Conservation (phyloP, 2,329 filamentous ascomycete species). For the Tolypocladium guangdongense region DNA sequence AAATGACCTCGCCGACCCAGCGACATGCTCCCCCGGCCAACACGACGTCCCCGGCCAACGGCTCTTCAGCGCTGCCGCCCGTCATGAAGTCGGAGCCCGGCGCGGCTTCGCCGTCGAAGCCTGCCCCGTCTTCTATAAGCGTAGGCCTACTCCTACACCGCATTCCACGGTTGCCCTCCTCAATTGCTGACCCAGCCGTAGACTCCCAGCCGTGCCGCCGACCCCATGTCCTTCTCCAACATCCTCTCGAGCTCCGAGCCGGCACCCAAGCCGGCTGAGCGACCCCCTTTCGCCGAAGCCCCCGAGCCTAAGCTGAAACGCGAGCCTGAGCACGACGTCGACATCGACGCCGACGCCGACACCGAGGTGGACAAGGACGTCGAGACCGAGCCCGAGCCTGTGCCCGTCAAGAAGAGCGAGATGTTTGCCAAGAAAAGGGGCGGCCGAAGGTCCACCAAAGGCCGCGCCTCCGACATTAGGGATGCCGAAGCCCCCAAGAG, state of each 20-base stretch:
- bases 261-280: conserved; percentile 40
- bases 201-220: conserved; percentile 63
- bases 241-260: conserved; percentile 76
- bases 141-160: conserved; percentile 10
- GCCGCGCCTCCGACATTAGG: conserved; percentile 39
- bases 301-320: conserved; percentile 8
- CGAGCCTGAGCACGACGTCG: conserved; percentile 9
- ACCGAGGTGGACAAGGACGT: conserved; percentile 23
- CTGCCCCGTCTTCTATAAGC: conserved; percentile 21
- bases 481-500: conserved; percentile 38
- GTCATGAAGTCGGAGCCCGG: conserved; percentile 29
- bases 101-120: conserved; percentile 27
- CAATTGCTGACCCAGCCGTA: conserved; percentile 22
- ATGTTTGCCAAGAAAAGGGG: conserved; percentile 18
- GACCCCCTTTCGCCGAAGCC: conserved; percentile 28
- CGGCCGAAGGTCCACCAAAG: conserved; percentile 30
- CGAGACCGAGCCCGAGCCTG: conserved; percentile 22
- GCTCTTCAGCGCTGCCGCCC: conserved; percentile 23
- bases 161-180: too few relatives aligned
- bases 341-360: conserved; percentile 14
- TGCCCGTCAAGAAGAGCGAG: conserved; percentile 13
- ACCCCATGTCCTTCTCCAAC: conserved; percentile 93
- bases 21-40: conserved; percentile 20
- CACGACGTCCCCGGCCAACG: conserved; percentile 29
- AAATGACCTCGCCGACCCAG: conserved; percentile 37